These are phyloP conservation scores for Tillandsia leiboldiana DNA, from an alignment of 176 grass and related monocot genomes.

Conservation along the genomic window DNA sequence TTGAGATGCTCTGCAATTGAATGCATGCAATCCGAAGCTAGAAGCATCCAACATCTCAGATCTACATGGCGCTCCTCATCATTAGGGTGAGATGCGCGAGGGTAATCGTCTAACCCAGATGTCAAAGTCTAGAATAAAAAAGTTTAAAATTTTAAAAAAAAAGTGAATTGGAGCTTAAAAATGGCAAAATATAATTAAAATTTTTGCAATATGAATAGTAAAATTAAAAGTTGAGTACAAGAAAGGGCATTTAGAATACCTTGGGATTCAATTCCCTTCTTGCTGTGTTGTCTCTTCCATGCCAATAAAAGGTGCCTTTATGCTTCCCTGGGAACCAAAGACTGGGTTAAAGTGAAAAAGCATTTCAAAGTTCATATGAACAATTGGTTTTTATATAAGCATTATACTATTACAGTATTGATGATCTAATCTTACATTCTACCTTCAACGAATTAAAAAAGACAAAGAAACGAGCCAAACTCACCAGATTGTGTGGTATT, in stretches of 20 bases:
- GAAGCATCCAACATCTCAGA: constrained; percentile 92
- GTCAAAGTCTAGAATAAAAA: constrained; percentile 64
- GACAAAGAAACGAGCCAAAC: constrained; percentile 2
- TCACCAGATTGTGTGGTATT: constrained; percentile 80
- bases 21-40: constrained; percentile 79
- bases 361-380: background rate
- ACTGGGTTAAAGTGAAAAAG: background rate
- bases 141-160: background rate
- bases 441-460: background rate
- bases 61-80: constrained; percentile 90
- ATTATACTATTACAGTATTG: too few species aligned
- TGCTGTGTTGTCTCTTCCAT: constrained; percentile 86
- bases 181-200: background rate
- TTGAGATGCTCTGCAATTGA: constrained; percentile 66
- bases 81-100: constrained; percentile 89
- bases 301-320: constrained; percentile 87
- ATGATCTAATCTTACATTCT: background rate
- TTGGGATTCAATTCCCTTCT: constrained; percentile 83
- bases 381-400: background rate
- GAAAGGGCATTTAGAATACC: constrained; percentile 33
- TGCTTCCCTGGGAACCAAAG: constrained; percentile 45
- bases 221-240: constrained; percentile 11
- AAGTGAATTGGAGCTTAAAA: background rate
- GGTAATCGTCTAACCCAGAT: constrained; percentile 95
- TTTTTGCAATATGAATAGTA: constrained; percentile 9